phyloP scores from a whole-genome alignment of 192 early-diverging fungal genomes.

The Blastocladiella britannica region DNA sequence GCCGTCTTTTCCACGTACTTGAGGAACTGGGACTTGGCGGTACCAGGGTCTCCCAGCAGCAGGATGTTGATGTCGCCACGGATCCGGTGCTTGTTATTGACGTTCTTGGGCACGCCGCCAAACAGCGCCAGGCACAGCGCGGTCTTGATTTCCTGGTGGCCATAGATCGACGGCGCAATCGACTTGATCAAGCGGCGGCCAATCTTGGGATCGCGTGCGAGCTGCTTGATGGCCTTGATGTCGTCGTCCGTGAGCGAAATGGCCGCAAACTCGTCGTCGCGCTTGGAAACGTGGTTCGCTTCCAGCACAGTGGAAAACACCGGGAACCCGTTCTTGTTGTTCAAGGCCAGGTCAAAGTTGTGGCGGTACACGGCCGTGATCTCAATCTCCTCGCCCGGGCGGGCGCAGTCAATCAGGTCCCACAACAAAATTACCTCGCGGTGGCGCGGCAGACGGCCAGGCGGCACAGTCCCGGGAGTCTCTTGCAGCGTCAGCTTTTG shows the following conservation, averaged over 20 bases:
- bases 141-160: slow-evolving; percentile 91
- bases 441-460: slow-evolving; percentile 81
- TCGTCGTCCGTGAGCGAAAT: slow-evolving; percentile 84
- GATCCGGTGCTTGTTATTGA: slow-evolving; percentile 79
- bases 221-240: slow-evolving; percentile 43
- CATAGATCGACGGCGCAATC: slow-evolving; percentile 97
- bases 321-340: slow-evolving; percentile 83
- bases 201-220: slow-evolving; percentile 58
- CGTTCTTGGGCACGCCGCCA: slow-evolving; percentile 88
- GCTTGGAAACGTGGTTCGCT: slow-evolving; percentile 82
- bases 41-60: slow-evolving; percentile 73
- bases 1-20: slow-evolving; percentile 72
- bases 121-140: slow-evolving; percentile 84
- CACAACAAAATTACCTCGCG: slow-evolving; percentile 83
- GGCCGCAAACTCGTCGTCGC: slow-evolving; percentile 69
- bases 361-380: slow-evolving; percentile 89
- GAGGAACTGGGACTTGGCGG: slow-evolving; percentile 69
- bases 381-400: slow-evolving; percentile 91
- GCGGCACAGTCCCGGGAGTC: slow-evolving; percentile 80
- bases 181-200: slow-evolving; percentile 71
- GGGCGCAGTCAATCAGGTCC: slow-evolving; percentile 87
- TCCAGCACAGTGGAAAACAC: slow-evolving; percentile 91
- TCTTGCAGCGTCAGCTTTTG: slow-evolving; percentile 92
- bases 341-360: slow-evolving; percentile 75
- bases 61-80: slow-evolving; percentile 97